phyloP scores from a whole-genome alignment of 768 basidiomycete genomes.

The Postia placenta region DNA sequence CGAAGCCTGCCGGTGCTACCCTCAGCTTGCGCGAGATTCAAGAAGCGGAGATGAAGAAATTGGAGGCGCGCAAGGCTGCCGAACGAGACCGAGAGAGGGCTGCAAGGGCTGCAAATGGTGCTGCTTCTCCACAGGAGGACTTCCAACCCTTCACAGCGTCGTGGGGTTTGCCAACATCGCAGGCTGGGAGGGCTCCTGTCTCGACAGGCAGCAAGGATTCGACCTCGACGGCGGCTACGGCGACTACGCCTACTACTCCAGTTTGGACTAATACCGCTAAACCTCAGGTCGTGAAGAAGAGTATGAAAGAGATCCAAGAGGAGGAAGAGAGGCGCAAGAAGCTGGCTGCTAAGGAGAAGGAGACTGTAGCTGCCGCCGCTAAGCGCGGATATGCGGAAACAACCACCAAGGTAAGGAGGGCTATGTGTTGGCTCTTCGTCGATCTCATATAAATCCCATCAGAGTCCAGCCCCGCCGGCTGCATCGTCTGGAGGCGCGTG shows the following conservation, averaged over 20 bases:
- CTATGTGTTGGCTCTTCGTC: slow-evolving; percentile 1
- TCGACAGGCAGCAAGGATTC: slow-evolving; percentile 37
- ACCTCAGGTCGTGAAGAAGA: slow-evolving; percentile 64
- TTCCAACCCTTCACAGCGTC: slow-evolving; percentile 59
- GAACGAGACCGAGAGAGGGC: slow-evolving; percentile 67
- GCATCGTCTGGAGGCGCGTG: slow-evolving; percentile 50
- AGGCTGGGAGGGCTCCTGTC: slow-evolving; percentile 50
- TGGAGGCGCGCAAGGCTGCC: slow-evolving; percentile 67
- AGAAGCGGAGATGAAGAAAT: slow-evolving; percentile 81
- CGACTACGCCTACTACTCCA: slow-evolving; percentile 18
- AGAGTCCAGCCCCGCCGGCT: slow-evolving; percentile 18
- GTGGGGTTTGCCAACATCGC: slow-evolving; percentile 87
- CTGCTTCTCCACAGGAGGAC: slow-evolving; percentile 41
- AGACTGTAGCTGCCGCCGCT: slow-evolving; percentile 43
- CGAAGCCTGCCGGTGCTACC: slow-evolving; percentile 35
- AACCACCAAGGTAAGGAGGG: slow-evolving; percentile 55
- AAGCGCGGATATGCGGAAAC: slow-evolving; percentile 78
- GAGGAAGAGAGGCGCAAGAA: slow-evolving; percentile 90
- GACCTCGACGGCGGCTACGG: slow-evolving; percentile 25
- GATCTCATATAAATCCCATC: slow-evolving; percentile 1
- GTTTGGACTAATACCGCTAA: slow-evolving; percentile 74
- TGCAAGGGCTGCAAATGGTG: slow-evolving; percentile 39
- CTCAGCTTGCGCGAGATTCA: slow-evolving; percentile 91
- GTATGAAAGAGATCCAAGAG: slow-evolving; percentile 98
- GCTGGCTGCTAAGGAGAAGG: slow-evolving; percentile 50